These are phyloP conservation scores for Aspergillus clavatus DNA, from an alignment of 2,329 filamentous ascomycete genomes.

Conservation along the genomic window DNA sequence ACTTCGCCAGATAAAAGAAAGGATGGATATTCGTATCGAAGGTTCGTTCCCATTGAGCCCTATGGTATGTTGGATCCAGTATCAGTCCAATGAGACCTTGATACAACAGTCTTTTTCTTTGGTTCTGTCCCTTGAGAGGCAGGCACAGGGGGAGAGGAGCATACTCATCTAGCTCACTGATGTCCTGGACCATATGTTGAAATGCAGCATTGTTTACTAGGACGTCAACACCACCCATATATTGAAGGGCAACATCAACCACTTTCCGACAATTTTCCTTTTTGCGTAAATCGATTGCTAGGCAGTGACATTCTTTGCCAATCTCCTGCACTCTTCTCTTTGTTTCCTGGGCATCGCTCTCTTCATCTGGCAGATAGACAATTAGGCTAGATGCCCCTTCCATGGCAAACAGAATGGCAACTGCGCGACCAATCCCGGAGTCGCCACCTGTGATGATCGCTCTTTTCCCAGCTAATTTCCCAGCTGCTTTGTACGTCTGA, in stretches of 20 bases:
- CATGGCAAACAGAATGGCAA: conserved; percentile 72
- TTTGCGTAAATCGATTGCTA: conserved; percentile 61
- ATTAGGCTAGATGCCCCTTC: conserved; percentile 73
- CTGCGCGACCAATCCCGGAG: conserved; percentile 70
- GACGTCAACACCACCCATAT: conserved; percentile 67
- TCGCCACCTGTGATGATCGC: conserved; percentile 79
- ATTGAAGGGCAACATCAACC: conserved; percentile 61
- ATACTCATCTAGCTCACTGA: conserved; percentile 65
- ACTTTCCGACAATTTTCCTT: conserved; percentile 65
- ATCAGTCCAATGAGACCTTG: too few relatives aligned
- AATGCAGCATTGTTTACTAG: conserved; percentile 64
- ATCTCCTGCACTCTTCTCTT: conserved; percentile 64
- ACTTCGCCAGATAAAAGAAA: conserved; percentile 76
- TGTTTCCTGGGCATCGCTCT: conserved; percentile 70
- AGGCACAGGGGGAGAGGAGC: background rate
- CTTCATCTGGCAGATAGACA: conserved; percentile 68
- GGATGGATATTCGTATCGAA: conserved; percentile 82
- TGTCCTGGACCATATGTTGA: conserved; percentile 69
- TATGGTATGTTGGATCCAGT: too few relatives aligned
- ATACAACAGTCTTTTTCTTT: too few relatives aligned
- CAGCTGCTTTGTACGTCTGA: conserved; percentile 67
- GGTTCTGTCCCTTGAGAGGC: too few relatives aligned
- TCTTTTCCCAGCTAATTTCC: conserved; percentile 69
- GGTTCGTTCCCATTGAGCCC: conserved; percentile 72
- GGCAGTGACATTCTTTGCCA: conserved; percentile 60